These are phyloP conservation scores for Tarenaya hassleriana DNA, from an alignment of 345 rosid species.

Conservation along the genomic window DNA sequence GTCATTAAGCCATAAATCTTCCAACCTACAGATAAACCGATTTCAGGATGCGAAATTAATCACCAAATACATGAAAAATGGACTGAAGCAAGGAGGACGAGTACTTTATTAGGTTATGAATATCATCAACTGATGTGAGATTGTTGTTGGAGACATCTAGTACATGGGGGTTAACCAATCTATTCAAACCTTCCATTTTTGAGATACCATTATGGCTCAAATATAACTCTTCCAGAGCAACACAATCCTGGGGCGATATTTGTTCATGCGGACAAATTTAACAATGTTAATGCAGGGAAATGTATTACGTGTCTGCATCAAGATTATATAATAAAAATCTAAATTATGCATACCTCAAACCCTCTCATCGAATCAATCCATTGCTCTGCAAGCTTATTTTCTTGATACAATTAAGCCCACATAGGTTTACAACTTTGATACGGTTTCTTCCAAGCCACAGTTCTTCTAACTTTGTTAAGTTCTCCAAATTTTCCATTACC, in stretches of 20 bases:
- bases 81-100: background rate
- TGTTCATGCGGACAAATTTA: constrained; percentile 10
- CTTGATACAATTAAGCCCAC: constrained; percentile 70
- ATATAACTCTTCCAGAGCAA: constrained; percentile 86
- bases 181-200: constrained; percentile 82
- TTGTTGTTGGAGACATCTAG: constrained; percentile 86
- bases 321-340: background rate
- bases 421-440: constrained; percentile 63
- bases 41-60: constrained; percentile 14
- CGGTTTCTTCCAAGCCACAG: constrained; percentile 90
- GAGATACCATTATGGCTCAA: constrained; percentile 91
- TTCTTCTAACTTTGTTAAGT: constrained; percentile 58
- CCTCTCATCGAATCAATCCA: constrained; percentile 84
- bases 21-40: constrained; percentile 48
- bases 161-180: constrained; percentile 66
- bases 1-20: constrained; percentile 93
- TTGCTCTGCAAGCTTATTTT: constrained; percentile 96
- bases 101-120: constrained; percentile 68
- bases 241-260: constrained; percentile 50
- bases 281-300: constrained; percentile 3
- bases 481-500: constrained; percentile 90
- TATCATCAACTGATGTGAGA: constrained; percentile 66
- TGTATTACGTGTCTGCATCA: background rate
- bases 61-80: background rate
- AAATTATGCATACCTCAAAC: constrained; percentile 49